Evolutionary conservation across 441 rosid genomes (phyloP).

Genomic region (Corymbia calophylla): DNA sequence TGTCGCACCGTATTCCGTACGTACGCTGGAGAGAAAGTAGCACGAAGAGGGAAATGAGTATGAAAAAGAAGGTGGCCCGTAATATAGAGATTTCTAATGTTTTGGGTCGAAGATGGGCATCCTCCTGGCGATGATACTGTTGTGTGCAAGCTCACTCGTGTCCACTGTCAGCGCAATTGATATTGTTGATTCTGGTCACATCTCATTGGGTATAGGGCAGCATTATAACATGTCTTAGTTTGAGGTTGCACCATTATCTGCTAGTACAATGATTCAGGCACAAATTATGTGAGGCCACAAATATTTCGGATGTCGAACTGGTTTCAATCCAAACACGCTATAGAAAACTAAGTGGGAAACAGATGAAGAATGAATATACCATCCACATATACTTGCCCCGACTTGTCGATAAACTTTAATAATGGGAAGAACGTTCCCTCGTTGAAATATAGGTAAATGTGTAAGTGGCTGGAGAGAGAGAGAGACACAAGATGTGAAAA

Average conservation of each 20-base stretch:
- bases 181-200: background rate
- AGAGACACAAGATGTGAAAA: background rate
- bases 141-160: fast-evolving
- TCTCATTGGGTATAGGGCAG: background rate
- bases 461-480: background rate
- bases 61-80: background rate
- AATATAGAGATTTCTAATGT: background rate
- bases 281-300: background rate
- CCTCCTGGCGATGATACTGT: background rate
- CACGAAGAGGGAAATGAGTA: background rate
- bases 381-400: background rate
- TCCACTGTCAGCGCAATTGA: background rate
- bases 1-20: background rate
- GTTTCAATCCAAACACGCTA: background rate
- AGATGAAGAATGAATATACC: background rate
- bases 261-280: background rate
- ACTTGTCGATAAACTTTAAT: background rate
- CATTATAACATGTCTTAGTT: background rate
- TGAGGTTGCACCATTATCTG: background rate
- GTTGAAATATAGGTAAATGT: background rate
- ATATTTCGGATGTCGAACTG: background rate
- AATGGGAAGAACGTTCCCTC: background rate
- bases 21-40: background rate
- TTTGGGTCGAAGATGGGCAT: background rate
- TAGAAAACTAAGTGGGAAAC: background rate